phyloP scores from a whole-genome alignment of 371 early-diverging fungal species.

The Circinella minor region DNA sequence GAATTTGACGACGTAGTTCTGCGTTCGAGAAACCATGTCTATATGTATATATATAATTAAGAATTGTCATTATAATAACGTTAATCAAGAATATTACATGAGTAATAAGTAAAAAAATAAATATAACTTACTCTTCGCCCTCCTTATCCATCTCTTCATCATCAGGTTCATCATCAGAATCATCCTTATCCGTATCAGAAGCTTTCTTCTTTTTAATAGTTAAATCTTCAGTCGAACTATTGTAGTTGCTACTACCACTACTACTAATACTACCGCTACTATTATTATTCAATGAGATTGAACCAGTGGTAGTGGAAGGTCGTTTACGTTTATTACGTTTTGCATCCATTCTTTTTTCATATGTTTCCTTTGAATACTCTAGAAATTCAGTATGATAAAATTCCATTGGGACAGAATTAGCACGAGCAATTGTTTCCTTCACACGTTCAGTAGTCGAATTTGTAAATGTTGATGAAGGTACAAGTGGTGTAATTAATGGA shows the following conservation, averaged over 20 bases:
- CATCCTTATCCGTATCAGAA: constrained; percentile 31
- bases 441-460: constrained; percentile 45
- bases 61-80: no score
- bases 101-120: no score
- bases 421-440: constrained; percentile 52
- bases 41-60: not conserved
- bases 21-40: constrained; percentile 30
- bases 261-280: not conserved
- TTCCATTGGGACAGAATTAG: constrained; percentile 53
- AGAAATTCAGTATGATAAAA: constrained; percentile 57
- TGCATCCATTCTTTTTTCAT: constrained; percentile 49
- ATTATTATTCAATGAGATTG: not conserved
- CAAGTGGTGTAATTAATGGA: constrained; percentile 19
- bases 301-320: constrained; percentile 18
- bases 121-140: constrained; percentile 28
- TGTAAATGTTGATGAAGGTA: constrained; percentile 30
- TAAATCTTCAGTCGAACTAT: constrained; percentile 16
- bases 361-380: constrained; percentile 54
- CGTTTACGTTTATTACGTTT: constrained; percentile 51
- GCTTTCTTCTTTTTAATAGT: constrained; percentile 29
- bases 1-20: constrained; percentile 55
- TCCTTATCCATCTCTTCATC: constrained; percentile 31
- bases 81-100: no score
- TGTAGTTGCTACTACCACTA: constrained; percentile 16
- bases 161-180: constrained; percentile 24